phyloP scores from a whole-genome alignment of 208 protist genomes.

The Tritrichomonas musculus region DNA sequence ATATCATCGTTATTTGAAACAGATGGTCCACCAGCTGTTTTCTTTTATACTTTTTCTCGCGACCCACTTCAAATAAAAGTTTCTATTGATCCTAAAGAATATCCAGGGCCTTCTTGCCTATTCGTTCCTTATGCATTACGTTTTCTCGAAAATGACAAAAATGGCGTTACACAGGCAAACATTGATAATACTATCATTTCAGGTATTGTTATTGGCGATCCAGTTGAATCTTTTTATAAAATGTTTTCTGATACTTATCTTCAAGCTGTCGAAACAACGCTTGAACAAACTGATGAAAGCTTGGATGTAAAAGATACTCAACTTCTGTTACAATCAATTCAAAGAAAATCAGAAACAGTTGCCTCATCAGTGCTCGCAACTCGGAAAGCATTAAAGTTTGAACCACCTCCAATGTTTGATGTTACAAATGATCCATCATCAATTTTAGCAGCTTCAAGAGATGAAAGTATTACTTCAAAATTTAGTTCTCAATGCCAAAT shows the following conservation, averaged over 20 bases:
- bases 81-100: not conserved
- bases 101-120: not conserved
- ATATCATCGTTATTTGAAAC: not conserved
- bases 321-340: not conserved
- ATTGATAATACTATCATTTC: not conserved
- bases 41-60: not conserved
- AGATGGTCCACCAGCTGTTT: not conserved
- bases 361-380: not conserved
- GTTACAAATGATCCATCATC: not conserved
- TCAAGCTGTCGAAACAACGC: not conserved
- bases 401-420: not conserved
- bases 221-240: not conserved
- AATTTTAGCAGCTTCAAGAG: not conserved
- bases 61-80: not conserved
- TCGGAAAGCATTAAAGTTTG: not conserved
- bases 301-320: not conserved
- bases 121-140: not conserved
- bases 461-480: not conserved
- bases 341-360: slow-evolving; percentile 23
- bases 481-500: not conserved
- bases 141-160: not conserved
- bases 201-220: not conserved
- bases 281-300: not conserved
- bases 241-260: slow-evolving; percentile 18
- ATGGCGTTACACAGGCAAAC: not conserved